These are phyloP conservation scores for Oxyria digyna DNA, from an alignment of 148 eudicot species.

Conservation along the genomic window DNA sequence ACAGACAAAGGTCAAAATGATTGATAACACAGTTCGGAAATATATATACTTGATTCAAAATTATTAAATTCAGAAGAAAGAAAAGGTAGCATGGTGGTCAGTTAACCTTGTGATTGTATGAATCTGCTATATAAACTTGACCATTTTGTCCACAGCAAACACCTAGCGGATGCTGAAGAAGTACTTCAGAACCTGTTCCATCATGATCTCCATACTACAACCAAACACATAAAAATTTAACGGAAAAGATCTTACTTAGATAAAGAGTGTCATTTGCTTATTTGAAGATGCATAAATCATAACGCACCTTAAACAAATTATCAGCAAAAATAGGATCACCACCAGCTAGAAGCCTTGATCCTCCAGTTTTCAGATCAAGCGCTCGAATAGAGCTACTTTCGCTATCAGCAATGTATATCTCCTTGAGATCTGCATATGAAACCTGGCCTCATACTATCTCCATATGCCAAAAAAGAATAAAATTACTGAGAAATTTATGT, in stretches of 20 bases:
- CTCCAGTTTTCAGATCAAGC: conserved; percentile 76
- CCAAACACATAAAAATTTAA: not conserved
- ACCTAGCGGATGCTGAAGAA: conserved; percentile 94
- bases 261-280: not conserved
- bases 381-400: conserved; percentile 97
- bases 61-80: not conserved
- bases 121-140: conserved; percentile 78
- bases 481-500: not conserved
- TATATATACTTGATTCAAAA: not conserved
- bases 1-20: not conserved
- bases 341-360: conserved; percentile 84
- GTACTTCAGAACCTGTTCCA: conserved; percentile 84
- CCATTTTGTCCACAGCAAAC: conserved; percentile 67
- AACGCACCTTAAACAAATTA: conserved; percentile 70
- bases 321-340: conserved; percentile 84
- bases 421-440: conserved; percentile 44
- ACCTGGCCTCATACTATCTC: not conserved
- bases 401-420: conserved; percentile 84
- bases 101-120: conserved; percentile 91
- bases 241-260: conserved; percentile 5
- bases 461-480: not conserved
- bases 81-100: not conserved
- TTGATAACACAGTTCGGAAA: not conserved
- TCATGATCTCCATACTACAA: conserved; percentile 92
- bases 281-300: not conserved